These are phyloP conservation scores for Fusarium odoratissimum DNA, from an alignment of 2,329 filamentous ascomycete species.

Conservation along the genomic window DNA sequence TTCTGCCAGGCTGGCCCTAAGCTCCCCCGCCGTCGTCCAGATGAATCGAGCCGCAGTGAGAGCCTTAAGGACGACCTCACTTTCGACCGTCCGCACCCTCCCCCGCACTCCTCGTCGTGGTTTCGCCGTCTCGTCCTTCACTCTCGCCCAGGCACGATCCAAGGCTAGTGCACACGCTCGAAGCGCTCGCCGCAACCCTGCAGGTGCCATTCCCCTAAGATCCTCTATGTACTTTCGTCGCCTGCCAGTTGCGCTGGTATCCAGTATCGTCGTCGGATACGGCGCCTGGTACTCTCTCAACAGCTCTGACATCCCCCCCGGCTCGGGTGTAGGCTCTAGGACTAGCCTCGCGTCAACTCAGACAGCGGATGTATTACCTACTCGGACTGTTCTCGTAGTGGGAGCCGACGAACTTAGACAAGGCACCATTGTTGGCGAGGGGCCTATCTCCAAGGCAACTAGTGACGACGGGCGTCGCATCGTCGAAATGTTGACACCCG, in stretches of 20 bases:
- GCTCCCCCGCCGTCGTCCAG: conserved; percentile 48
- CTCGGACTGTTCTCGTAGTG: conserved; percentile 82
- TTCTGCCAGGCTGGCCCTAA: conserved; percentile 25
- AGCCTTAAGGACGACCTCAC: conserved; percentile 75
- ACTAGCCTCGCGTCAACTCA: conserved; percentile 58
- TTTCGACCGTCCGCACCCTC: conserved; percentile 70
- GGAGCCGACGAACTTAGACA: conserved; percentile 92
- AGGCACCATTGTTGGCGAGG: conserved; percentile 84
- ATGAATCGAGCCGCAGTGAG: conserved; percentile 81
- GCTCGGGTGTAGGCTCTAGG: conserved; percentile 48
- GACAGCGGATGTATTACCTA: conserved; percentile 57
- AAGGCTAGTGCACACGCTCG: conserved; percentile 58
- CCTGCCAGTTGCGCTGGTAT: conserved; percentile 73
- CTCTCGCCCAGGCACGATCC: conserved; percentile 67
- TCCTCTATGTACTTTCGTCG: conserved; percentile 82
- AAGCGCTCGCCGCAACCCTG: conserved; percentile 50
- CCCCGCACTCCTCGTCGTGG: conserved; percentile 60
- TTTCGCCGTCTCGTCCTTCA: conserved; percentile 61
- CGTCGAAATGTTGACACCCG: conserved; percentile 95
- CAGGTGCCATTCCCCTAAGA: conserved; percentile 61
- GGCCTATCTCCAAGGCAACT: conserved; percentile 87
- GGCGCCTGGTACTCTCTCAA: conserved; percentile 82
- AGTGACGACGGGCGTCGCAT: conserved; percentile 87
- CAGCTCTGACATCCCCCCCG: conserved; percentile 49
- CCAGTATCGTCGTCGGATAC: conserved; percentile 76